Conservation (phyloP, 2,329 filamentous ascomycete species). For the Aureobasidium melanogenum region DNA sequence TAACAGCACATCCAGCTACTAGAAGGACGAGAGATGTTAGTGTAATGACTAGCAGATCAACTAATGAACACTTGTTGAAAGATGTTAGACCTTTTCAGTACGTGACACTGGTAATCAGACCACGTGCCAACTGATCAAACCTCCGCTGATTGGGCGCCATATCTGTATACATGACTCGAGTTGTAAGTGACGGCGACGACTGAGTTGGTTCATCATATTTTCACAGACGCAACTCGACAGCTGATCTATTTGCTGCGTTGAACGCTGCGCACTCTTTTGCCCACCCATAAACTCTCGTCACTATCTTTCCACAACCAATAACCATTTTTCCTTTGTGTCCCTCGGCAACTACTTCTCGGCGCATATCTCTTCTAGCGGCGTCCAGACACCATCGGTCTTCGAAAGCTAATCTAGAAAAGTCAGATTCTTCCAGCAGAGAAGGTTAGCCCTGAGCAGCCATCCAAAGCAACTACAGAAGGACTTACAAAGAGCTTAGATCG, state of each 20-base stretch:
- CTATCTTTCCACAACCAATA: background rate
- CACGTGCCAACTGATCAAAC: no score
- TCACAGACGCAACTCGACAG: background rate
- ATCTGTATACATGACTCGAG: background rate
- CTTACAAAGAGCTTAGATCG: background rate
- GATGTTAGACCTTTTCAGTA: background rate
- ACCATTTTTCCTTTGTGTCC: background rate
- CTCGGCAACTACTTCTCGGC: no score
- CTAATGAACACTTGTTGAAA: background rate
- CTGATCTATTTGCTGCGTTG: background rate
- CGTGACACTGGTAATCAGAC: background rate
- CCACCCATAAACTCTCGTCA: background rate
- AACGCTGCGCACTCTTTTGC: background rate
- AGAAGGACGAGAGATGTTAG: background rate
- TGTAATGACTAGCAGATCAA: background rate
- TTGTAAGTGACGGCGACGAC: background rate
- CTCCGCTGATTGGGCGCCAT: background rate
- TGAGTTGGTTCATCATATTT: background rate
- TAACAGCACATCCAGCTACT: constrained; percentile 8
- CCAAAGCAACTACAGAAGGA: background rate
- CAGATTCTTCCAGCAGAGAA: background rate
- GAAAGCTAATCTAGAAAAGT: background rate
- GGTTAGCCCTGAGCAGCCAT: no score
- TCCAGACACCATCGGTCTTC: background rate
- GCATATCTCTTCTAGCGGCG: background rate